Evolutionary conservation across 2,329 filamentous ascomycete species (phyloP).

Genomic region (Aspergillus cejpii): DNA sequence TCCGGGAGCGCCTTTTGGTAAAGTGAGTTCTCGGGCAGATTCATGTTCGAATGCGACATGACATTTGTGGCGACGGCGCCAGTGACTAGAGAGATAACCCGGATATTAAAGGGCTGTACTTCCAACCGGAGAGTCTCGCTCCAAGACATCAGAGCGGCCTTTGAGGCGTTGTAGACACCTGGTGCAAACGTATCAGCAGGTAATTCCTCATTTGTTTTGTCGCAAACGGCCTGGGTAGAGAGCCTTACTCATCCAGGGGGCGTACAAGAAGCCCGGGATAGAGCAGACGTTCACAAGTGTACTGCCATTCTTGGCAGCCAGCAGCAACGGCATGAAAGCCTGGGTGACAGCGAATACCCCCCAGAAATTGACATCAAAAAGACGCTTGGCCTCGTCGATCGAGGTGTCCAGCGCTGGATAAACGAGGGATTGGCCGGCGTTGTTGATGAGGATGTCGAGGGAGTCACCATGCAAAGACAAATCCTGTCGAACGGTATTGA

Average conservation of each 20-base stretch:
- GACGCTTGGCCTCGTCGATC: constrained; percentile 25
- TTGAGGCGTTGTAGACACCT: constrained; percentile 19
- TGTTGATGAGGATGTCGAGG: constrained; percentile 40
- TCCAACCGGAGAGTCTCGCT: constrained; percentile 21
- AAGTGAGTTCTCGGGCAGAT: constrained; percentile 1
- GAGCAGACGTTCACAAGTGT: constrained; percentile 21
- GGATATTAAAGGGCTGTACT: constrained; percentile 9
- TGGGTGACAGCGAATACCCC: constrained; percentile 10
- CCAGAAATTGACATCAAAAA: constrained; percentile 17
- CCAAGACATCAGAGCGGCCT: constrained; percentile 13
- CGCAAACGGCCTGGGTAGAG: background rate
- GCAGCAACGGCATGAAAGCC: constrained; percentile 24
- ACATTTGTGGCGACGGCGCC: constrained; percentile 5
- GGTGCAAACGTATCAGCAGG: background rate
- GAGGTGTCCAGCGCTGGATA: constrained; percentile 35
- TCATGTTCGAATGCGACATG: constrained; percentile 2
- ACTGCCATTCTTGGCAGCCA: constrained; percentile 10
- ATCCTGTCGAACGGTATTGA: constrained; percentile 9
- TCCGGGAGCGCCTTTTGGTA: constrained; percentile 3
- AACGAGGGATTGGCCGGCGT: constrained; percentile 32
- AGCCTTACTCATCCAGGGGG: constrained; percentile 27
- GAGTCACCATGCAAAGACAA: constrained; percentile 22
- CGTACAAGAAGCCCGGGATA: constrained; percentile 11
- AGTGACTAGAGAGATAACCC: constrained; percentile 27
- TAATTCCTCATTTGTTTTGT: constrained; percentile 10